Conservation (phyloP, 257 asterid species). For the Rehmannia glutinosa region DNA sequence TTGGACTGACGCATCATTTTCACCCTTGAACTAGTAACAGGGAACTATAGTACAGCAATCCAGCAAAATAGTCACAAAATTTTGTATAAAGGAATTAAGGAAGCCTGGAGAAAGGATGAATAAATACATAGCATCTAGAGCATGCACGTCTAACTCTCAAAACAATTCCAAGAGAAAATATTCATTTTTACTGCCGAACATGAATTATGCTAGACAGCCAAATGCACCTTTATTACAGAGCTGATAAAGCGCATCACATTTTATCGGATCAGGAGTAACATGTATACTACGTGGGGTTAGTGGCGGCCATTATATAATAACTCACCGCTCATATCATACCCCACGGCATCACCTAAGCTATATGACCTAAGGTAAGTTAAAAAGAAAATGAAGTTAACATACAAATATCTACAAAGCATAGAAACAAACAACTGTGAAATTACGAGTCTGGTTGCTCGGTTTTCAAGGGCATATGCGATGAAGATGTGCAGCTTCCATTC, state of each 20-base stretch:
- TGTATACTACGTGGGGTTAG: slow-evolving; percentile 33
- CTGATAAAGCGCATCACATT: not conserved
- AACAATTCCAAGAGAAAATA: no score
- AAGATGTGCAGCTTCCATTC: slow-evolving; percentile 45
- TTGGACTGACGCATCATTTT: no score
- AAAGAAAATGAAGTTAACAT: not conserved
- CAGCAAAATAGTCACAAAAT: no score
- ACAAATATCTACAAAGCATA: slow-evolving; percentile 37
- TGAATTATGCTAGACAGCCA: not conserved
- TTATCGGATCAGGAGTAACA: not conserved
- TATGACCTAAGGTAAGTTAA: slow-evolving; percentile 25
- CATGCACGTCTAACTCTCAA: no score
- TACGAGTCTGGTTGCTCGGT: slow-evolving; percentile 68
- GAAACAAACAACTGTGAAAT: slow-evolving; percentile 6
- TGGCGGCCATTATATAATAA: slow-evolving; percentile 57
- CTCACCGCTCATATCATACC: slow-evolving; percentile 57
- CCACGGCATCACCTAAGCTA: slow-evolving; percentile 31
- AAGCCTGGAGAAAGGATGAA: no score
- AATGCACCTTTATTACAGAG: slow-evolving; percentile 18
- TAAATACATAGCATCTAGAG: no score
- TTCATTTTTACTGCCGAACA: no score
- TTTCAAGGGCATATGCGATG: slow-evolving; percentile 43
- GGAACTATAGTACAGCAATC: no score
- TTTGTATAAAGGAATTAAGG: no score
- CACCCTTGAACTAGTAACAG: no score